Evolutionary conservation across 352 stramenopile species (phyloP), one percentile per base, ranked within the genome.

Genomic region (Pythium myriotylum): DNA sequence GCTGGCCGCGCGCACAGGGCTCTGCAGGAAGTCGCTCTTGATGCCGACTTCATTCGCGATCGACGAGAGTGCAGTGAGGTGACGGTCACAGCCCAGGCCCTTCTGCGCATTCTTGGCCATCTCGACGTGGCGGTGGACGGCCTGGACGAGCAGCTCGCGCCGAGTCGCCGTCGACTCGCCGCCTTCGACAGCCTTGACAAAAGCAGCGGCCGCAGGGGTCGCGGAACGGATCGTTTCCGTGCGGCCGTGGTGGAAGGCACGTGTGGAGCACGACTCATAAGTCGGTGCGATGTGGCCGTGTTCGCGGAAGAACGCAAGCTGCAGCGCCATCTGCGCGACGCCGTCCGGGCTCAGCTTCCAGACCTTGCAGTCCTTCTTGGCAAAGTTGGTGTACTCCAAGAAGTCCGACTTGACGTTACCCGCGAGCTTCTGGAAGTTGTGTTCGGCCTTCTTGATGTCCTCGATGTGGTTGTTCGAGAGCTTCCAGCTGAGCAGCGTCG

Each of bases 251-350:
- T 92, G 86, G 70, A 97, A 98, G 61, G 62, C 66, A 22, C 91
- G 82, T 43, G 91, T 98, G n/a, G 92, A 90, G 68, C 89, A 97
- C 70, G 89, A 97, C 73, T 98, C 92, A 70, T 98, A 98, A 19
- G 85, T 92, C 0, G 91, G 73, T 7, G 89, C 73, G 23, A 95
- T 72, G 57, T 87, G 76, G 46, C 81, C 80, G 47, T 98, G 84
- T 35, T 84, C 49, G 29, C 84, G 77, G 50, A 80, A 86, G 64
- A 95, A 98, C 23, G 92, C 91, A 13, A 97, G 67, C 69, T 98
- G 92, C 39, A 97, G 79, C 16, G 88, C 88, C 89, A 97, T 96
- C 65, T 98, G 91, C 19, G 88, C 90, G 14, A 94, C 74, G 19
- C 91, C 91, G 58, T 98, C 92, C 5, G 92, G 92, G 20, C 85